Evolutionary conservation across 208 protist species (phyloP), one percentile per base, ranked within the genome.

Genomic region (Wallacemonas sp.): DNA sequence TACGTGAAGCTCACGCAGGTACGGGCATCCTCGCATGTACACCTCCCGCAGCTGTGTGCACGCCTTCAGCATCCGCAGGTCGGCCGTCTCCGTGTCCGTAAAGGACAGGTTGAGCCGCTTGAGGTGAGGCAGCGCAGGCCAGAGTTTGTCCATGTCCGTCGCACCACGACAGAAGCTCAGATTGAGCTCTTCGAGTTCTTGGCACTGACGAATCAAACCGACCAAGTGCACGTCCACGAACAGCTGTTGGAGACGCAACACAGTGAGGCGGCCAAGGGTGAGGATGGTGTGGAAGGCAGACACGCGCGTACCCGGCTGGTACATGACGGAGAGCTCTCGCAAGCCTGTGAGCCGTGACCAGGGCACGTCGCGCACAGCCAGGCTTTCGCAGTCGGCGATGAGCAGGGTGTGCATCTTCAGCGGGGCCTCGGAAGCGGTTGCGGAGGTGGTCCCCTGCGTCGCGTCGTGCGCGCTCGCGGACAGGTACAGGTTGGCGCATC

Each of bases 401-500:
- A 71, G 61, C 29, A 84, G 37, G 27, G 58, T 54, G 29, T 66
- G 70, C 19, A 74, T 17, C 32, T 59, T 71, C 46, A 73, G 61
- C 9, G 48, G 44, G 3, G 60, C 9, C 38, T 9, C 38, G 17
- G 66, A 53, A 45, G 30, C 52, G 0, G 53, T 64, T 46, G 24
- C 8, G 13, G 62, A 65, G 42, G 36, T 68, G 3, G 36, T 17
- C 5, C 52, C 69, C 22, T 53, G 34, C 53, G 41, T 65, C 30
- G 53, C 67, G 19, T 72, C 24, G 17, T 19, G n/a, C 21, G 59
- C 29, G 59, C 66, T 24, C 15, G 45, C 54, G 29, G 39, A 33
- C 48, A 74, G 70, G 64, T 72, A 74, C 17, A 78, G 22, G 32
- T 79, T 44, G 53, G 58, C 57, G 53, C 72, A 75, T 10, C 73